Conservation (phyloP, 2,329 filamentous ascomycete species). For the Lachnellula cervina region DNA sequence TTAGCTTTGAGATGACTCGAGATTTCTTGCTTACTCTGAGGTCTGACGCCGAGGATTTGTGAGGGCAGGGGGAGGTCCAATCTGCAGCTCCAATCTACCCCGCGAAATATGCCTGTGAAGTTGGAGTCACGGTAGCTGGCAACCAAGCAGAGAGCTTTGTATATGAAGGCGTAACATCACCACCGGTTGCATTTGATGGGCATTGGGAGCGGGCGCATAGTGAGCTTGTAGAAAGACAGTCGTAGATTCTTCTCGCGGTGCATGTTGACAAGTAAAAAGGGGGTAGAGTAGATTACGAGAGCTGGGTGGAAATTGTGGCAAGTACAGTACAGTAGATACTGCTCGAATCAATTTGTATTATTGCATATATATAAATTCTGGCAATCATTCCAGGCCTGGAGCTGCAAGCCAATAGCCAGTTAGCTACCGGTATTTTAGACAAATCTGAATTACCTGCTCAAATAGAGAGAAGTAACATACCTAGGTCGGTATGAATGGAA, state of each 20-base stretch:
- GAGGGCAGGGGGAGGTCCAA: constrained; percentile 4
- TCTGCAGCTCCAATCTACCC: neutral
- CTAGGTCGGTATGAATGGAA: too few relatives aligned
- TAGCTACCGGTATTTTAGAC: too few relatives aligned
- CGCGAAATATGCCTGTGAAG: neutral
- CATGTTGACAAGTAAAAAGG: constrained; percentile 15
- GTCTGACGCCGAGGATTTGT: constrained; percentile 31
- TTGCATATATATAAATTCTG: neutral
- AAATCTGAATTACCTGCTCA: too few relatives aligned
- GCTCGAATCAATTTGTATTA: neutral
- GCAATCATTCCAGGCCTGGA: neutral
- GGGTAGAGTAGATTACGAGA: constrained; percentile 10
- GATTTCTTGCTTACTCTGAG: constrained; percentile 72
- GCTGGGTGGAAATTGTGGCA: neutral
- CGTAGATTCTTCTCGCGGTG: constrained; percentile 18
- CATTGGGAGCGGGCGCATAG: constrained; percentile 29
- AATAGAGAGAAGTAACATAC: too few relatives aligned
- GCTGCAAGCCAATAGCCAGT: neutral
- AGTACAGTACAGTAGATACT: neutral
- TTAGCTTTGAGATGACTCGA: constrained; percentile 90
- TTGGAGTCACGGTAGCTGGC: constrained; percentile 2
- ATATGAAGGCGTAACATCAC: constrained; percentile 21
- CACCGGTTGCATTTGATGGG: constrained; percentile 23
- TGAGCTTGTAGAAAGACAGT: constrained; percentile 26
- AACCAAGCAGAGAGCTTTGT: constrained; percentile 26